Conservation (phyloP, 495 filamentous ascomycete genomes). For the Beverwykella pulmonaria region DNA sequence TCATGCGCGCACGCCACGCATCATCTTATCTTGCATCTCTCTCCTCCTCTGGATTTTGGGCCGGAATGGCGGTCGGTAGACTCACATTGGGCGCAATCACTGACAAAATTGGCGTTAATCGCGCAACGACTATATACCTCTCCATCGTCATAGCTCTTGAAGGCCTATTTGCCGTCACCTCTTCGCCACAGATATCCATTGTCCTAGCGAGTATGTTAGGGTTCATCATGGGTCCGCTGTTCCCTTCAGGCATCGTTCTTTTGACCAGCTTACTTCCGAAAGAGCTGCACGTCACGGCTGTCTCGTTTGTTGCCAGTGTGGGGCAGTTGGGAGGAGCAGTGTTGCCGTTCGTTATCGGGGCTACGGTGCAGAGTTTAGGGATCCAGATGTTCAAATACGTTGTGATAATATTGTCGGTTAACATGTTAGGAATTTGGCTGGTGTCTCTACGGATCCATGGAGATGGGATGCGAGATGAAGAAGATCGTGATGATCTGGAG, state of each 20-base stretch:
- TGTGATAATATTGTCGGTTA: neutral
- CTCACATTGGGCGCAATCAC: constrained; percentile 21
- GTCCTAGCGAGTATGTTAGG: constrained; percentile 17
- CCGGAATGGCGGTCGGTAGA: constrained; percentile 24
- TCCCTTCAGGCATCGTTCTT: constrained; percentile 26
- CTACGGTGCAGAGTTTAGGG: constrained; percentile 9
- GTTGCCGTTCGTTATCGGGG: constrained; percentile 30
- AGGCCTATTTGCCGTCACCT: neutral
- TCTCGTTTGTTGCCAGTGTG: constrained; percentile 16
- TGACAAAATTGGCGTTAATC: constrained; percentile 14
- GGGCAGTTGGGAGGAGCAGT: constrained; percentile 24
- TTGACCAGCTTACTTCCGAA: constrained; percentile 22
- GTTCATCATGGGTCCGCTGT: constrained; percentile 29
- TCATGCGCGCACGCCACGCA: constrained; percentile 12
- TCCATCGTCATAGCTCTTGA: constrained; percentile 15
- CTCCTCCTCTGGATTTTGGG: constrained; percentile 23
- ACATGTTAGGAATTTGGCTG: constrained; percentile 8
- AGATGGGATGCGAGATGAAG: no score
- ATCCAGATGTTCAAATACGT: constrained; percentile 20
- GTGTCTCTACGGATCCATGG: neutral
- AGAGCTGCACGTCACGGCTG: constrained; percentile 22
- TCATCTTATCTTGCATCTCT: constrained; percentile 8
- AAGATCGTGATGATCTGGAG: no score
- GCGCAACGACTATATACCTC: constrained; percentile 12
- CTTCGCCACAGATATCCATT: neutral